phyloP scores from a whole-genome alignment of 257 asterid genomes.

The Salvia rosmarinus region DNA sequence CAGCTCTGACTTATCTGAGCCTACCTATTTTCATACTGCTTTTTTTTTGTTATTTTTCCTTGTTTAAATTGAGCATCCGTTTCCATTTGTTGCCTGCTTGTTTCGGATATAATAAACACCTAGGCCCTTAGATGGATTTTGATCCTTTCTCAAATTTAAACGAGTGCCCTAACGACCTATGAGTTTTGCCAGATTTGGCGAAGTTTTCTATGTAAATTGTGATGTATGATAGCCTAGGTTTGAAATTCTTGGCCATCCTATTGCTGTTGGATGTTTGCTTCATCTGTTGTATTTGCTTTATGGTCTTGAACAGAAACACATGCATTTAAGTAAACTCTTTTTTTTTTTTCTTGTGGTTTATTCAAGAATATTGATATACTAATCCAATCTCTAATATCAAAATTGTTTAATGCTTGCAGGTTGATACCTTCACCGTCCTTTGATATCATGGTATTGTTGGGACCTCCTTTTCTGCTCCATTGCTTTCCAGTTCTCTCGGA shows the following conservation, averaged over 20 bases:
- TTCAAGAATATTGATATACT: neutral
- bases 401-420: conserved; percentile 31
- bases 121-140: neutral
- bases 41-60: neutral
- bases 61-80: neutral
- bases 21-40: neutral
- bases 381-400: neutral
- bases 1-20: neutral
- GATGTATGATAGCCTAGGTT: neutral
- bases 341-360: conserved; percentile 8
- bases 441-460: conserved; percentile 36
- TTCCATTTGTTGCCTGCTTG: neutral
- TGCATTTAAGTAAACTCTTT: neutral
- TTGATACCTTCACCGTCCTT: conserved; percentile 19
- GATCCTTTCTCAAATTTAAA: neutral
- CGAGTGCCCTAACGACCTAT: neutral
- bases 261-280: neutral
- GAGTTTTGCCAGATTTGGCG: neutral
- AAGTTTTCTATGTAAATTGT: neutral
- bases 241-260: neutral
- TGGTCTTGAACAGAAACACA: neutral
- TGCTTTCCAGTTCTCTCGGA: neutral
- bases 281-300: neutral
- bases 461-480: neutral
- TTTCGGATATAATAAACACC: neutral